phyloP scores from a whole-genome alignment of 441 rosid species.

The Metrosideros polymorpha region DNA sequence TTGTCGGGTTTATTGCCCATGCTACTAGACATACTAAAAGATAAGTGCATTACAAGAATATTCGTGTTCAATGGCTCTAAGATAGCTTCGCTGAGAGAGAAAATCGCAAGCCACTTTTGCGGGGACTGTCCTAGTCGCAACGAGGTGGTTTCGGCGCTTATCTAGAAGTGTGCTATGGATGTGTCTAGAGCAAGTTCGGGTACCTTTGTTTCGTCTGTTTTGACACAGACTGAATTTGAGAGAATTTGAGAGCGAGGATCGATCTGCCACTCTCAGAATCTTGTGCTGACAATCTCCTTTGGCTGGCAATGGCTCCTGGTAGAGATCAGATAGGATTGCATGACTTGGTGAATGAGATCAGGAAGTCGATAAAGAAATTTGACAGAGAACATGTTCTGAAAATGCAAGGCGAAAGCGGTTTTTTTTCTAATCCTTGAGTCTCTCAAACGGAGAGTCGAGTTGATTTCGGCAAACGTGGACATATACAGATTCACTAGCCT shows the following conservation, averaged over 20 bases:
- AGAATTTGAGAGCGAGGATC: not conserved
- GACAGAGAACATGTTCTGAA: not conserved
- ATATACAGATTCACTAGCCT: not conserved
- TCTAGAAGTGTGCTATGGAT: not conserved
- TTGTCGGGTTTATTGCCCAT: not conserved
- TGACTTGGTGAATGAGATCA: not conserved
- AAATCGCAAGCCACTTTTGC: not conserved
- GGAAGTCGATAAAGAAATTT: not conserved
- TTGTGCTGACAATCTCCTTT: not conserved
- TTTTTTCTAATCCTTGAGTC: not conserved
- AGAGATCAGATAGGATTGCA: not conserved
- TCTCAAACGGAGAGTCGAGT: not conserved
- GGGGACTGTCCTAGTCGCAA: not conserved
- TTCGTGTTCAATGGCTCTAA: slow-evolving; percentile 11
- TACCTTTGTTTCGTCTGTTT: not conserved
- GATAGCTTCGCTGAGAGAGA: slow-evolving; percentile 7
- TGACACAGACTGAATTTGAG: not conserved
- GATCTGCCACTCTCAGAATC: not conserved
- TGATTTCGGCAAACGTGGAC: not conserved
- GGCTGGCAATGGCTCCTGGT: not conserved
- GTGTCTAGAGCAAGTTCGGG: not conserved
- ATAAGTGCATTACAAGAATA: slow-evolving; percentile 9
- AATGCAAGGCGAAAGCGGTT: not conserved
- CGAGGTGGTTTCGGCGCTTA: not conserved
- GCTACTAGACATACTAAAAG: not conserved